These are phyloP conservation scores for Mucuna pruriens DNA, from an alignment of 306 rosid genomes.

Conservation along the genomic window DNA sequence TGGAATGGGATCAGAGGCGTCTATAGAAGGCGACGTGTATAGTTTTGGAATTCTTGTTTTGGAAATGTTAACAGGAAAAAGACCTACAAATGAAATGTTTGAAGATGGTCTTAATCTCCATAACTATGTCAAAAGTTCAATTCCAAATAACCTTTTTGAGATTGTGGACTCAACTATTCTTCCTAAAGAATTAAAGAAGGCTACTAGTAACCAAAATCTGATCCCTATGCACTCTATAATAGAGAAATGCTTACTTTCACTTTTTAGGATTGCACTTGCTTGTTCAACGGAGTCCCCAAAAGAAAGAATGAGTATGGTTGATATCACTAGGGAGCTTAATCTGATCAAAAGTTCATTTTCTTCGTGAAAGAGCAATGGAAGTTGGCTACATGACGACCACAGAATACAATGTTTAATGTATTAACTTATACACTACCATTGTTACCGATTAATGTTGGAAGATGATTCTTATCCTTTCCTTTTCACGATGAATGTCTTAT, in stretches of 20 bases:
- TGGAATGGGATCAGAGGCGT: slow-evolving; percentile 45
- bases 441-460: not conserved
- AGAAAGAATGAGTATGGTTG: slow-evolving; percentile 38
- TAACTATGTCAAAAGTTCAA: slow-evolving; percentile 31
- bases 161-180: slow-evolving; percentile 31
- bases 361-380: not conserved
- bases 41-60: slow-evolving; percentile 51
- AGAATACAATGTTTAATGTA: not conserved
- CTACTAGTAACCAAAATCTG: not conserved
- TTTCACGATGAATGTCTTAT: not conserved
- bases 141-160: slow-evolving; percentile 26
- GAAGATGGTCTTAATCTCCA: slow-evolving; percentile 39
- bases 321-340: slow-evolving; percentile 40
- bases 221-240: not conserved
- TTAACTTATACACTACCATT: not conserved
- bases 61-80: slow-evolving; percentile 44
- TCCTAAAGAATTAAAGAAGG: not conserved
- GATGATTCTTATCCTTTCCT: not conserved
- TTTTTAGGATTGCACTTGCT: slow-evolving; percentile 40
- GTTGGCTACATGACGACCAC: not conserved
- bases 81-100: slow-evolving; percentile 48
- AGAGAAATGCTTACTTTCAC: slow-evolving; percentile 28
- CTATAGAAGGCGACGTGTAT: slow-evolving; percentile 41
- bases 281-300: slow-evolving; percentile 39
- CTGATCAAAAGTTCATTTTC: slow-evolving; percentile 13